A percentile compares a stretch with the other conserved stretches of the same genome.
phyloP scores from a whole-genome alignment of 352 stramenopile genomes.

The Phytophthora chlamydospora region DNA sequence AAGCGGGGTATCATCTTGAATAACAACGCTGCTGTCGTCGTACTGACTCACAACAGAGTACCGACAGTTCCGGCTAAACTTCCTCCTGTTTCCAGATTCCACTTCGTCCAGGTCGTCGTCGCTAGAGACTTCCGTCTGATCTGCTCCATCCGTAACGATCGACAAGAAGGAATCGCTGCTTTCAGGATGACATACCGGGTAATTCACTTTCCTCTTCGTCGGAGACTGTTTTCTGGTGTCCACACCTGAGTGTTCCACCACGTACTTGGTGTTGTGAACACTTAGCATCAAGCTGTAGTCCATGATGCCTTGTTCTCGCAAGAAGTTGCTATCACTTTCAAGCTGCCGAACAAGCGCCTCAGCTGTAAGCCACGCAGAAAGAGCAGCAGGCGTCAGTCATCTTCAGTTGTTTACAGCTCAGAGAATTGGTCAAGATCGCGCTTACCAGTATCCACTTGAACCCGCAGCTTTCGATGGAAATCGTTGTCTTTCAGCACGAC shows the following conservation, averaged over 20 bases:
- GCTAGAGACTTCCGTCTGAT: conserved; percentile 46
- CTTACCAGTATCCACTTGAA: conserved; percentile 61
- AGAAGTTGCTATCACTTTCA: conserved; percentile 73
- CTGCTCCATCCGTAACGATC: conserved; percentile 33
- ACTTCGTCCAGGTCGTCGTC: conserved; percentile 67
- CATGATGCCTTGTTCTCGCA: conserved; percentile 85
- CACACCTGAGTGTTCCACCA: conserved; percentile 68
- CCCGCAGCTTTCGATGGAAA: conserved; percentile 83
- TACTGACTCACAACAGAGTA: conserved; percentile 68
- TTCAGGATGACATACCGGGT: conserved; percentile 70
- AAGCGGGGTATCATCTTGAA: conserved; percentile 56
- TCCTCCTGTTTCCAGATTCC: conserved; percentile 52
- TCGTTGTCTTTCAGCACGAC: conserved; percentile 89
- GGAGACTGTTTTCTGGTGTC: conserved; percentile 48
- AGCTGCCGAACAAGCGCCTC: conserved; percentile 70
- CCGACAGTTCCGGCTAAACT: conserved; percentile 71
- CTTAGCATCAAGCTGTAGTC: conserved; percentile 90
- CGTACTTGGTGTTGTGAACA: conserved; percentile 87
- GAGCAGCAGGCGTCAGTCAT: conserved; percentile 14
- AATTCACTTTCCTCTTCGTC: conserved; percentile 77
- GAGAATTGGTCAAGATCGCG: neutral
- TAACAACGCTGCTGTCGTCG: conserved; percentile 42
- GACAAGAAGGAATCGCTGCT: conserved; percentile 54
- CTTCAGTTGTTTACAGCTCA: neutral
- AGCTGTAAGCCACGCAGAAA: conserved; percentile 29